phyloP scores from a whole-genome alignment of 441 rosid species.

The Heliophila coronopifolia region DNA sequence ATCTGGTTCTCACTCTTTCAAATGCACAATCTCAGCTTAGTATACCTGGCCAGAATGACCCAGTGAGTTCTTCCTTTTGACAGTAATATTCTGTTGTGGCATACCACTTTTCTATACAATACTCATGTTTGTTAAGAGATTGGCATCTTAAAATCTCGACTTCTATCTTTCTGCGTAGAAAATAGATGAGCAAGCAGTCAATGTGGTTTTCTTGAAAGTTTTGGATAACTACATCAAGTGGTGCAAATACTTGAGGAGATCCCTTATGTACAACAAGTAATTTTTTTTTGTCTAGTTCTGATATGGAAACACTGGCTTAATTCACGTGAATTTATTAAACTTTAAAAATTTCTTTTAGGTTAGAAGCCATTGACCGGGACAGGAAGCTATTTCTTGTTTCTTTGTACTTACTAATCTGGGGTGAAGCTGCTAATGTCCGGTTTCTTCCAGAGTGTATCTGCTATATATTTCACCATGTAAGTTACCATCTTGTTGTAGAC shows the following conservation, averaged over 20 bases:
- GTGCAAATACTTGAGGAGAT: conserved; percentile 88
- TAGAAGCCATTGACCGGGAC: conserved; percentile 84
- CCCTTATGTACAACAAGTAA: conserved; percentile 82
- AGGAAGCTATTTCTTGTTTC: conserved; percentile 92
- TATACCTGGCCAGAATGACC: conserved; percentile 58
- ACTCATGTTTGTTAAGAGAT: background rate
- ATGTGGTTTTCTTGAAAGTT: conserved; percentile 85
- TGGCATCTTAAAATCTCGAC: background rate
- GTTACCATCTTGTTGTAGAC: conserved; percentile 31
- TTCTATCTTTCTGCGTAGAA: conserved; percentile 43
- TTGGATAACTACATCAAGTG: conserved; percentile 94
- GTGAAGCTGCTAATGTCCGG: conserved; percentile 99
- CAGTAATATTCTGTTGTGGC: background rate
- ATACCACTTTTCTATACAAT: conserved; percentile 1
- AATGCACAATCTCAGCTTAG: conserved; percentile 84
- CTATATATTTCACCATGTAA: conserved; percentile 95
- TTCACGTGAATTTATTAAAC: conserved; percentile 14
- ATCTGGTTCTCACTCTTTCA: conserved; percentile 79
- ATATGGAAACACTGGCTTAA: conserved; percentile 12
- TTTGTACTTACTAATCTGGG: conserved; percentile 93
- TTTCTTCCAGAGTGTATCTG: conserved; percentile 99
- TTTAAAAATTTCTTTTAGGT: conserved; percentile 38
- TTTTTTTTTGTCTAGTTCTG: conserved; percentile 22
- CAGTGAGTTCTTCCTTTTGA: conserved; percentile 52
- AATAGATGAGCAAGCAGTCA: conserved; percentile 92